A percentile compares a stretch with the other conserved stretches of the same genome.
These are phyloP conservation scores for Fusarium sp. DNA, from an alignment of 2,329 filamentous ascomycete species.

Conservation along the genomic window DNA sequence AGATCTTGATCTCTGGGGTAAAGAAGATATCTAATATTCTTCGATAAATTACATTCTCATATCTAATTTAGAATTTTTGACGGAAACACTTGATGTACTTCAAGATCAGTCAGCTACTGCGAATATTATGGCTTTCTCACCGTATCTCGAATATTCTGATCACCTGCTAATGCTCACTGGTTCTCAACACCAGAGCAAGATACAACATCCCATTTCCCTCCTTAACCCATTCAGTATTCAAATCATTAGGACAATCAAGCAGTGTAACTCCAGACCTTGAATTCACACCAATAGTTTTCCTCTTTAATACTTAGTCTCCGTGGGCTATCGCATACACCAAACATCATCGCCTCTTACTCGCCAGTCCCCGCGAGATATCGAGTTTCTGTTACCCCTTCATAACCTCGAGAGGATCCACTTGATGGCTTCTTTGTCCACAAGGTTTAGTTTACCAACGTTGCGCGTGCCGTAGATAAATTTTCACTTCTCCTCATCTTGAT, in stretches of 20 bases:
- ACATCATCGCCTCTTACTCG: constrained; percentile 37
- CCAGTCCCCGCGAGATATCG: constrained; percentile 42
- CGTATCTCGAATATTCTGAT: not conserved
- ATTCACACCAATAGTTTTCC: constrained; percentile 12
- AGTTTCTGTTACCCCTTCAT: constrained; percentile 51
- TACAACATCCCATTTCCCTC: not conserved
- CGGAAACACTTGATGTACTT: too few relatives aligned
- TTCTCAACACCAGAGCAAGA: constrained; percentile 26
- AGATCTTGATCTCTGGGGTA: constrained; percentile 38
- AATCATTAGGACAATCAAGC: not conserved
- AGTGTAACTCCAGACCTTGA: constrained; percentile 1
- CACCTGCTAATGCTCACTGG: not conserved
- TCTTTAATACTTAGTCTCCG: constrained; percentile 20
- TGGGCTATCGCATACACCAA: constrained; percentile 22
- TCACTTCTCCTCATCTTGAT: constrained; percentile 9
- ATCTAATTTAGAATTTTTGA: too few relatives aligned
- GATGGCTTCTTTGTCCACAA: constrained; percentile 43
- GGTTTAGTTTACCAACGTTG: constrained; percentile 28
- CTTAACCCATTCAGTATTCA: not conserved
- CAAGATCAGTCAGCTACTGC: not conserved
- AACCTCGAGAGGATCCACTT: constrained; percentile 49
- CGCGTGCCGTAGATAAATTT: constrained; percentile 29
- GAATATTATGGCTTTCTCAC: not conserved
- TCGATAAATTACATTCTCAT: too few relatives aligned
- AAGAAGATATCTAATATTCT: not conserved